These are phyloP conservation scores for Pichia phayaonensis DNA, from an alignment of 805 yeast genomes.

Conservation along the genomic window DNA sequence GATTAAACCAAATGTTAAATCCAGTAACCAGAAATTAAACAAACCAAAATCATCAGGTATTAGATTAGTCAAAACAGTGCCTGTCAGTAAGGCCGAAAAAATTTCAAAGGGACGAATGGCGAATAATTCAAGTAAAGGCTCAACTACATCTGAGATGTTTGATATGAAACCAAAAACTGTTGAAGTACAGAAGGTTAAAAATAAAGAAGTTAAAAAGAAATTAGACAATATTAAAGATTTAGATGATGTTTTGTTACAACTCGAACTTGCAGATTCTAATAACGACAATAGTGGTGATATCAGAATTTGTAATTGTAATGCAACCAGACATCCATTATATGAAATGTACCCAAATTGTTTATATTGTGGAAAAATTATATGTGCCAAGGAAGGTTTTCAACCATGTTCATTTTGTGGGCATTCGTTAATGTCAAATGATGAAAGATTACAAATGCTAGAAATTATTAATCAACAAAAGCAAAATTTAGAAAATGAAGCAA, in stretches of 20 bases:
- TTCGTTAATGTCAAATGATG: conserved; percentile 56
- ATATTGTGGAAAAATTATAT: conserved; percentile 89
- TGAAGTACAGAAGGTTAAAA: conserved; percentile 15
- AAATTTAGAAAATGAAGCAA: conserved; percentile 28
- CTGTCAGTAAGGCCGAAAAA: neutral
- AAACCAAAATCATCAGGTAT: conserved; percentile 10
- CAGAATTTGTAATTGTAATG: conserved; percentile 70
- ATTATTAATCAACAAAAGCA: conserved; percentile 48
- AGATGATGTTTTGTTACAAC: conserved; percentile 38
- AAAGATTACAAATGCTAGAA: conserved; percentile 47
- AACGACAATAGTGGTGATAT: conserved; percentile 4
- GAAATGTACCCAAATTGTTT: conserved; percentile 91
- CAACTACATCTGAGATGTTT: conserved; percentile 42
- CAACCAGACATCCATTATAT: conserved; percentile 77
- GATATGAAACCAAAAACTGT: conserved; percentile 28
- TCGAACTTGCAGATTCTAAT: conserved; percentile 30
- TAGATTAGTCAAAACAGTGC: conserved; percentile 1
- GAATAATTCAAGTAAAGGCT: conserved; percentile 19
- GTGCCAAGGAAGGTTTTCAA: conserved; percentile 82
- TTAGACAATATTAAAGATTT: conserved; percentile 45
- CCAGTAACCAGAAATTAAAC: neutral
- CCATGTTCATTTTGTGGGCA: conserved; percentile 81
- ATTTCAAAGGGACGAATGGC: conserved; percentile 13
- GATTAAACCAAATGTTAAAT: neutral
- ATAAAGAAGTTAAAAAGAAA: conserved; percentile 30